A percentile compares a stretch with the other conserved stretches of the same genome.
Evolutionary conservation across 108 stramenopile species (phyloP).

Genomic region (Cyclotella cryptica): DNA sequence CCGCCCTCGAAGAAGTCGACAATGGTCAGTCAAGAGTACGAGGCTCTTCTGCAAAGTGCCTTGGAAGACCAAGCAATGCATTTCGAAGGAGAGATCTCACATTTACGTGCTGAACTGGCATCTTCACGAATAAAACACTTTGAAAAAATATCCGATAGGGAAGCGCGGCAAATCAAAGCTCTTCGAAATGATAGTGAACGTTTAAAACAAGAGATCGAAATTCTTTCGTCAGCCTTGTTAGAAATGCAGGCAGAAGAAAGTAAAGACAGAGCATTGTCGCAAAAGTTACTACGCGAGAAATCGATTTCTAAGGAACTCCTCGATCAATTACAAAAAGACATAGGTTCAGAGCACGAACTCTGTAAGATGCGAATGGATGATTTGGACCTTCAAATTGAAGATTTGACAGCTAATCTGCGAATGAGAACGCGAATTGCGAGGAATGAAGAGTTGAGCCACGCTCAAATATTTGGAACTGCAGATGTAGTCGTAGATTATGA

Average conservation of each 20-base stretch:
- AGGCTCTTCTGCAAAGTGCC: slow-evolving; percentile 87
- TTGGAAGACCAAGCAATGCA: slow-evolving; percentile 91
- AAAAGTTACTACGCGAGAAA: slow-evolving; percentile 75
- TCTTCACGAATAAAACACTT: slow-evolving; percentile 54
- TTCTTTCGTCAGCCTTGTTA: slow-evolving; percentile 52
- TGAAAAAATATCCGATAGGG: slow-evolving; percentile 58
- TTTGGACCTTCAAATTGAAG: slow-evolving; percentile 83
- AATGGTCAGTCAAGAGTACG: slow-evolving; percentile 90
- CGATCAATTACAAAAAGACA: slow-evolving; percentile 73
- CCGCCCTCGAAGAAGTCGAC: slow-evolving; percentile 75
- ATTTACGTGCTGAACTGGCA: slow-evolving; percentile 70
- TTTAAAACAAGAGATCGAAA: slow-evolving; percentile 57
- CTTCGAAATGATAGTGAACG: slow-evolving; percentile 63
- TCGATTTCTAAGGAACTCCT: slow-evolving; percentile 72
- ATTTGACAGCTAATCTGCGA: slow-evolving; percentile 76
- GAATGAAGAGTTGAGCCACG: slow-evolving; percentile 70
- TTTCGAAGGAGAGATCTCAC: slow-evolving; percentile 83
- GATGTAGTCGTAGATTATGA: slow-evolving; percentile 26
- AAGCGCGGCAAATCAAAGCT: slow-evolving; percentile 53
- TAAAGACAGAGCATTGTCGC: slow-evolving; percentile 61
- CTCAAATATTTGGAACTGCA: slow-evolving; percentile 78
- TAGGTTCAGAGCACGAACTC: slow-evolving; percentile 47
- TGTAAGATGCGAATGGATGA: slow-evolving; percentile 72
- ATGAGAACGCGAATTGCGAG: slow-evolving; percentile 76
- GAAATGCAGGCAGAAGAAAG: slow-evolving; percentile 80